These are phyloP conservation scores for Pseudocercospora vitis DNA, from an alignment of 2,329 filamentous ascomycete species.

Conservation along the genomic window DNA sequence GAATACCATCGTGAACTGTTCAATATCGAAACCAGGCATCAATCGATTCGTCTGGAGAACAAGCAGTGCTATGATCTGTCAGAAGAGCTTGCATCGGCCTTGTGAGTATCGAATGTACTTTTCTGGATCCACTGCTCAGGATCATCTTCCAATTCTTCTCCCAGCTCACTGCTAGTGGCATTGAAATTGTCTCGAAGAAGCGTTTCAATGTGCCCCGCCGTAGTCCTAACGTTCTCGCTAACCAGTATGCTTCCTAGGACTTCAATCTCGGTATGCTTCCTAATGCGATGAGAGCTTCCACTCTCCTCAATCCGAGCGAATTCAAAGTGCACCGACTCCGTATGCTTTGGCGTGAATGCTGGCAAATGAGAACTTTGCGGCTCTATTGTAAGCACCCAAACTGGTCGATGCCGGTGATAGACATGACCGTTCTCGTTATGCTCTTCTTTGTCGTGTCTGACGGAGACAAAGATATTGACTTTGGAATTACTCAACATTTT, in stretches of 20 bases:
- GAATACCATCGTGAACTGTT: conserved; percentile 24
- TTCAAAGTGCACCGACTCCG: conserved; percentile 18
- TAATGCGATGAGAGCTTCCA: not conserved
- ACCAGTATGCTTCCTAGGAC: conserved; percentile 23
- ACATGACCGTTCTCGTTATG: not conserved
- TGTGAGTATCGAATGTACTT: too few species aligned
- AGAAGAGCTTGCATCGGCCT: too few species aligned
- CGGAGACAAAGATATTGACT: conserved; percentile 17
- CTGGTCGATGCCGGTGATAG: not conserved
- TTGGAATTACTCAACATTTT: conserved; percentile 16
- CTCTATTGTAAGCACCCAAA: conserved; percentile 17
- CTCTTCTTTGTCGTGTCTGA: conserved; percentile 4
- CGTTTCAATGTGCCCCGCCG: conserved; percentile 13
- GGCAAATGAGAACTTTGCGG: conserved; percentile 18
- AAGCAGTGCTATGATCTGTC: conserved; percentile 22
- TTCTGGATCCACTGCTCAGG: conserved; percentile 20
- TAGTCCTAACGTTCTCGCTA: conserved; percentile 18
- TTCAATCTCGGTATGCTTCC: too few species aligned
- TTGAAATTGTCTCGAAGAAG: conserved; percentile 14
- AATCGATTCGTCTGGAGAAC: conserved; percentile 14
- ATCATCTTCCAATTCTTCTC: conserved; percentile 9
- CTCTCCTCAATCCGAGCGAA: not conserved
- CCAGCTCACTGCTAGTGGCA: too few species aligned
- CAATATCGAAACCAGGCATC: conserved; percentile 19
- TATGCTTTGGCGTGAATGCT: conserved; percentile 3